Evolutionary conservation across 176 grass and related monocot species (phyloP).

Genomic region (Avena insularis): DNA sequence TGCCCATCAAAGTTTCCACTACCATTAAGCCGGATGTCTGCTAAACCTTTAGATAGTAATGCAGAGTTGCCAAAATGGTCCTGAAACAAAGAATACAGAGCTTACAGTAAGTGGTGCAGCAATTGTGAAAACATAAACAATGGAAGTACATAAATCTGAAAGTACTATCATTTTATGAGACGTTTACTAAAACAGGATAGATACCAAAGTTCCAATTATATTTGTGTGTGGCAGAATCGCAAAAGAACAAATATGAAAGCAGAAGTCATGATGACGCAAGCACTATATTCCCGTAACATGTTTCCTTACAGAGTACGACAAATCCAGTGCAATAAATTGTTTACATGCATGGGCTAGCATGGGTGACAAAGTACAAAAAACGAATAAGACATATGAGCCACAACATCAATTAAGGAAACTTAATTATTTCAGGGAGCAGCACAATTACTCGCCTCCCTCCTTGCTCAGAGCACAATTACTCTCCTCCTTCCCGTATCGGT

Average conservation of each 20-base stretch:
- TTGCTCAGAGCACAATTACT: too few relatives aligned
- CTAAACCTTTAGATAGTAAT: conserved; percentile 36
- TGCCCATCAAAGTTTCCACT: conserved; percentile 36
- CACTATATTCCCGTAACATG: background rate
- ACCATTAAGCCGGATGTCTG: conserved; percentile 23
- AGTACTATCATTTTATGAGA: background rate
- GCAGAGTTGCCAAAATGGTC: conserved; percentile 45
- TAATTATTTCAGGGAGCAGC: background rate
- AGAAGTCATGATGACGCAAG: background rate
- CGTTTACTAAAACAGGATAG: background rate
- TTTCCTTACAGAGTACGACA: background rate
- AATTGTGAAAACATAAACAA: background rate
- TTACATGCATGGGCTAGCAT: background rate
- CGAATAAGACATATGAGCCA: background rate
- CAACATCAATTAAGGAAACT: background rate
- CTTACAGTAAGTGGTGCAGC: background rate
- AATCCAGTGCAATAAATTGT: background rate
- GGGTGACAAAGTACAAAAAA: background rate
- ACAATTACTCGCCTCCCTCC: background rate
- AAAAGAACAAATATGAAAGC: background rate
- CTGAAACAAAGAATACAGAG: conserved; percentile 24
- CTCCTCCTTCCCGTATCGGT: too few relatives aligned
- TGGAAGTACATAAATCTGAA: background rate
- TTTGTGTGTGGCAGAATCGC: background rate
- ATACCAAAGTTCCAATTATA: background rate